Percentiles rank a stretch among this genome's conserved stretches.
phyloP scores from a whole-genome alignment of 1,284 basidiomycete species.

The Xerocomus nothofagi region DNA sequence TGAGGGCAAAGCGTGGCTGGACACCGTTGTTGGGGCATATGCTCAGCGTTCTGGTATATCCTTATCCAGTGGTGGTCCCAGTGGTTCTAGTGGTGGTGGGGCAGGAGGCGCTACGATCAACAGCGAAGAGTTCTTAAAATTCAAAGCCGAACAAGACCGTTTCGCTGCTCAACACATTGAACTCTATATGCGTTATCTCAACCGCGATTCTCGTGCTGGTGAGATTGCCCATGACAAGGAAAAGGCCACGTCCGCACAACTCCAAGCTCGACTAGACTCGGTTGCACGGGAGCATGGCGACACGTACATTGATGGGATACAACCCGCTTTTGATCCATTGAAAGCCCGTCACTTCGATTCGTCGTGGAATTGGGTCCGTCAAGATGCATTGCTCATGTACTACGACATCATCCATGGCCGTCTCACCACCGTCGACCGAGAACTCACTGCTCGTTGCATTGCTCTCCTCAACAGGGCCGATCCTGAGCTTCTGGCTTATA shows the following conservation, averaged over 20 bases:
- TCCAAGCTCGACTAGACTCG: slow-evolving; percentile 87
- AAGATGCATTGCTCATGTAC: slow-evolving; percentile 93
- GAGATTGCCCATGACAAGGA: slow-evolving; percentile 88
- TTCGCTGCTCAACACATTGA: slow-evolving; percentile 95
- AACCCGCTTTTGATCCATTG: slow-evolving; percentile 89
- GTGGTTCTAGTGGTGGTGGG: slow-evolving; percentile 60
- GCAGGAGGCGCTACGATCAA: slow-evolving; percentile 87
- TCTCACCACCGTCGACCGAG: slow-evolving; percentile 88
- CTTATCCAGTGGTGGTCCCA: slow-evolving; percentile 67
- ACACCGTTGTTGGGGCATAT: slow-evolving; percentile 81
- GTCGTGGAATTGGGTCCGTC: slow-evolving; percentile 99
- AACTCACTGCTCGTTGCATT: slow-evolving; percentile 97
- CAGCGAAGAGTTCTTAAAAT: slow-evolving; percentile 97
- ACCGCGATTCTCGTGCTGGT: slow-evolving; percentile 88
- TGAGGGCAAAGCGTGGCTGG: slow-evolving; percentile 94
- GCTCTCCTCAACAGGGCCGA: slow-evolving; percentile 97
- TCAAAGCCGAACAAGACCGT: slow-evolving; percentile 90
- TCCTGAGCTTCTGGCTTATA: slow-evolving; percentile 85
- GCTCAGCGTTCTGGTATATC: slow-evolving; percentile 87
- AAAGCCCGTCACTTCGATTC: slow-evolving; percentile 99
- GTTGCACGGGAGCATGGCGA: slow-evolving; percentile 92
- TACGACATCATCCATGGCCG: slow-evolving; percentile 97
- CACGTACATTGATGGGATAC: slow-evolving; percentile 90
- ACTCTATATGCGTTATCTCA: slow-evolving; percentile 94
- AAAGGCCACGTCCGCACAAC: slow-evolving; percentile 67